Conservation (phyloP, 345 rosid species). For the Lepidium sativum region DNA sequence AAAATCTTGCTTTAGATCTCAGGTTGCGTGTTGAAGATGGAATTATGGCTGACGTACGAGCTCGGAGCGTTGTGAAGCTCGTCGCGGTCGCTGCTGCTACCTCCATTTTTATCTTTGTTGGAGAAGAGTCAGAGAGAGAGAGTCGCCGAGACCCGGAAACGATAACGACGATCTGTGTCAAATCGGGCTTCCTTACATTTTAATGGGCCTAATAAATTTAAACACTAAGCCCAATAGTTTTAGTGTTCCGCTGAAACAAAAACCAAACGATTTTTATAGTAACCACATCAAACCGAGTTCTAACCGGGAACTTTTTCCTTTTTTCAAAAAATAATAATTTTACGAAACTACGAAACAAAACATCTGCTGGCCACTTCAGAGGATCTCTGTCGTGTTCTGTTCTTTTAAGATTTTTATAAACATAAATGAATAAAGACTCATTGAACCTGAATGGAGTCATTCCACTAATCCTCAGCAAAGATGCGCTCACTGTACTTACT, state of each 20-base stretch:
- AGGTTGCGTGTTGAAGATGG: conserved; percentile 19
- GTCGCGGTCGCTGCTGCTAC: conserved; percentile 31
- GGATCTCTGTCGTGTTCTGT: conserved; percentile 22
- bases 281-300: not conserved
- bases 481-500: conserved; percentile 21
- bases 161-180: conserved; percentile 17
- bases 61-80: conserved; percentile 34
- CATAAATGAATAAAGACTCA: not conserved
- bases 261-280: not conserved
- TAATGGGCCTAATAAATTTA: not conserved
- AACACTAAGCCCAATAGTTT: conserved; percentile 1
- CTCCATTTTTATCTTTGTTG: conserved; percentile 21
- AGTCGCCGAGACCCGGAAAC: conserved; percentile 6
- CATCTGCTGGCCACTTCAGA: conserved; percentile 13
- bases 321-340: not conserved
- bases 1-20: conserved; percentile 22
- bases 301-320: not conserved
- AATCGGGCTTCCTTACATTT: not conserved
- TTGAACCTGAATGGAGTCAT: not conserved
- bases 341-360: conserved; percentile 11
- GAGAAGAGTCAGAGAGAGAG: conserved; percentile 2
- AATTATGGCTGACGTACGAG: conserved; percentile 33
- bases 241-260: not conserved
- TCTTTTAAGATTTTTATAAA: not conserved
- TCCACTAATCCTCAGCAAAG: conserved; percentile 2